phyloP scores from a whole-genome alignment of 768 basidiomycete genomes.

The Psilocybe cyanescens region DNA sequence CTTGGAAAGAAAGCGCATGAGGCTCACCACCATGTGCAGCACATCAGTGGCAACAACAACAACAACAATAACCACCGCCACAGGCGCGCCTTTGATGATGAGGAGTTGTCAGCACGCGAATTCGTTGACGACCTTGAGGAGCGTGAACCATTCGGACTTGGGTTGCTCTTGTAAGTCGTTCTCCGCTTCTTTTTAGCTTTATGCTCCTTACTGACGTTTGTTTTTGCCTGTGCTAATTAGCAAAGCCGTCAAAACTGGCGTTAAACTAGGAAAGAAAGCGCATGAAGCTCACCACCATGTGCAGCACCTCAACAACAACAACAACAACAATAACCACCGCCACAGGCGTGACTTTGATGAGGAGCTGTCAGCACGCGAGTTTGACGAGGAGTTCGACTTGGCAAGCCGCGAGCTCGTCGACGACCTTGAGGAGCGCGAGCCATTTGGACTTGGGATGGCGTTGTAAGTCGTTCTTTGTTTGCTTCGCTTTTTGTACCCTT shows the following conservation, averaged over 20 bases:
- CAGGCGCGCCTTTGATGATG: not conserved
- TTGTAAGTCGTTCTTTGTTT: not conserved
- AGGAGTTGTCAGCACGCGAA: not conserved
- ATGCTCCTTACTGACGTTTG: not conserved
- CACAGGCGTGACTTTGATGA: not conserved
- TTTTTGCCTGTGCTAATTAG: not conserved
- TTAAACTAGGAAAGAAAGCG: not conserved
- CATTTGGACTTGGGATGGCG: conserved; percentile 12
- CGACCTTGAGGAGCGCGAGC: conserved; percentile 14
- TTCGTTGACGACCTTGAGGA: conserved; percentile 13
- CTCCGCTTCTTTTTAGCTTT: not conserved
- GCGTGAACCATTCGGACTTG: not conserved
- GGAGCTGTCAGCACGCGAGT: not conserved
- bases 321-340: not conserved
- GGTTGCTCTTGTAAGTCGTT: not conserved
- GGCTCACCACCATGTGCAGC: not conserved
- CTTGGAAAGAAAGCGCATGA: not conserved
- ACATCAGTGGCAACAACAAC: too few species aligned
- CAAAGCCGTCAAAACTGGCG: not conserved
- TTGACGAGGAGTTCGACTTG: not conserved
- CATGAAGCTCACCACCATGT: not conserved
- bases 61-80: too few species aligned
- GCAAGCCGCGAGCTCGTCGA: not conserved
- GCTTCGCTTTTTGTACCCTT: too few species aligned
- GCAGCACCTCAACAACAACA: not conserved